Evolutionary conservation across 495 filamentous ascomycete genomes (phyloP).

Genomic region (Daldinia grandis): DNA sequence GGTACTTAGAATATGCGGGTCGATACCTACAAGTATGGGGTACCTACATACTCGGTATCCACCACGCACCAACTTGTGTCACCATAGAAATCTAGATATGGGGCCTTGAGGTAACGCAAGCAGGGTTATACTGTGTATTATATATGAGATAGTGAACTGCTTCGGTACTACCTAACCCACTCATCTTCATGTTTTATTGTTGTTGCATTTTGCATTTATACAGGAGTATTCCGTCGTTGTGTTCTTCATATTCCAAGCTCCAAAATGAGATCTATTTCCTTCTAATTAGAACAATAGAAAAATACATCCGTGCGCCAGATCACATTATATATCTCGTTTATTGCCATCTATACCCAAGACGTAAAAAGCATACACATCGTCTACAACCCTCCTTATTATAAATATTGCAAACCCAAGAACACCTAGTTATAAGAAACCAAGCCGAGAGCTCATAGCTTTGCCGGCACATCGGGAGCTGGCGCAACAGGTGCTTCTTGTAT

Average conservation of each 20-base stretch:
- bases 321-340: neutral
- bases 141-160: neutral
- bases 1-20: too few species aligned
- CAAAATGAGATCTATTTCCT: neutral
- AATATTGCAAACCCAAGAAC: neutral
- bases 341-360: neutral
- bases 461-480: constrained; percentile 44
- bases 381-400: neutral
- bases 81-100: too few species aligned
- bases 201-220: neutral
- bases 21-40: too few species aligned
- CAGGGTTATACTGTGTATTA: neutral
- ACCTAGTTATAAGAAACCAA: neutral
- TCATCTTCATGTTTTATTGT: neutral
- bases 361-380: neutral
- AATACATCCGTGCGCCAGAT: neutral
- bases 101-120: neutral
- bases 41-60: too few species aligned
- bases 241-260: neutral
- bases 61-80: too few species aligned
- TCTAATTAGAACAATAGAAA: neutral
- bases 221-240: neutral
- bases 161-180: neutral
- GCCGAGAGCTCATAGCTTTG: constrained; percentile 58
- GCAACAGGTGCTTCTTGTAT: constrained; percentile 48